phyloP scores from a whole-genome alignment of 2,329 filamentous ascomycete genomes.

The Epichloe bromicola region DNA sequence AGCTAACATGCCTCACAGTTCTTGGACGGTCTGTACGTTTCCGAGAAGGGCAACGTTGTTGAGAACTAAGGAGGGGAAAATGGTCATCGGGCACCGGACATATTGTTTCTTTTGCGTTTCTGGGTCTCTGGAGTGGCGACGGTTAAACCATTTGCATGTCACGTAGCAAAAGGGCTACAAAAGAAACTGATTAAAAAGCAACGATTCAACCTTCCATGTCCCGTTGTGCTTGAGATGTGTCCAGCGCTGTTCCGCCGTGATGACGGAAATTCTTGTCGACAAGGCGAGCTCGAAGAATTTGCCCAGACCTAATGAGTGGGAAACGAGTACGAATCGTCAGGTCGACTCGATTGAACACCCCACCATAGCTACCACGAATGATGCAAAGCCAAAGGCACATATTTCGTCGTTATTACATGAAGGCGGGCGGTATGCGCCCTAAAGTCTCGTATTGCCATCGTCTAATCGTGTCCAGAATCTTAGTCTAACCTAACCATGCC shows the following conservation, averaged over 20 bases:
- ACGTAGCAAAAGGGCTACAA: conserved; percentile 39
- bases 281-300: no score
- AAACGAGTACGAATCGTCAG: no score
- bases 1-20: conserved; percentile 45
- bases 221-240: neutral
- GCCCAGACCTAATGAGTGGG: no score
- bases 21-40: conserved; percentile 99
- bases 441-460: no score
- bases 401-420: no score
- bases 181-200: conserved; percentile 25
- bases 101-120: conserved; percentile 43
- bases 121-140: conserved; percentile 51
- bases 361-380: no score
- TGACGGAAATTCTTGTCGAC: neutral
- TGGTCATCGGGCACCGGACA: conserved; percentile 23
- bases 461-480: no score
- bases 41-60: conserved; percentile 91
- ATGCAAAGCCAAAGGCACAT: no score
- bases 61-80: conserved; percentile 39
- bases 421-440: no score
- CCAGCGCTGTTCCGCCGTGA: neutral
- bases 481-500: no score
- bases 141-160: conserved; percentile 47
- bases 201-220: conserved; percentile 18
- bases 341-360: no score